Evolutionary conservation across 495 filamentous ascomycete species (phyloP), one percentile per base, ranked within the genome.

Genomic region (Saxophila tyrrhenica): DNA sequence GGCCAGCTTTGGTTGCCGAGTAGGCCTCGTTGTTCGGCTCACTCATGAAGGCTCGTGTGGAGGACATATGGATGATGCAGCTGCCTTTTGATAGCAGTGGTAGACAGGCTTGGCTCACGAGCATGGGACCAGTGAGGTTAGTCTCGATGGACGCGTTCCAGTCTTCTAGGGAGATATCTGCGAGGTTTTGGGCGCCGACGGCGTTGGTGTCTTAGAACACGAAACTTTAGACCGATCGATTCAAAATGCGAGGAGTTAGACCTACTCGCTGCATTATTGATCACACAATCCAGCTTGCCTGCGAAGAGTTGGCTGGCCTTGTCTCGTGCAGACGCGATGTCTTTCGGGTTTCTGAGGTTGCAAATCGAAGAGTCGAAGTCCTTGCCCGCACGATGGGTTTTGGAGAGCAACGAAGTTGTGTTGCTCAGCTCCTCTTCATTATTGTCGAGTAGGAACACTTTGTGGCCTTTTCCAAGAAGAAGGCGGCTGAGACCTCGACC

Each of bases 11-110:
- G 16, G 53, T 61, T 10, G 63, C 51, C 16, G 61, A 56, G 45
- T 67, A 65, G 1, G 54, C 50, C 48, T 65, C 61, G 23, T 64
- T 61, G 49, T 67, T 44, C 3, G 59, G 46, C 48, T 67, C 65
- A 32, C 50, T 55, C 60, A 64, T 65, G 50, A 64, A 58, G 0
- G 62, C 65, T 45, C 62, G 65, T 0, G 60, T 65, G 16, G 64
- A 68, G 2, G 62, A 63, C 41, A 68, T 57, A 55, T 64, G 59
- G 32, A 68, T 61, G 19, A 68, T 66, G 24, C 51, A 62, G 11
- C 55, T 58, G 0, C 57, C 59, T 32, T 46, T 53, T 3, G 15
- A 8, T 35, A 58, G 48, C 47, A 56, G 17, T 10, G 58, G 61
- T 25, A 63, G 22, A 35, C 57, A 61, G 11, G 25, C 47, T 44